Conservation (phyloP, 1,284 basidiomycete species). For the Rhodotorula sp. region DNA sequence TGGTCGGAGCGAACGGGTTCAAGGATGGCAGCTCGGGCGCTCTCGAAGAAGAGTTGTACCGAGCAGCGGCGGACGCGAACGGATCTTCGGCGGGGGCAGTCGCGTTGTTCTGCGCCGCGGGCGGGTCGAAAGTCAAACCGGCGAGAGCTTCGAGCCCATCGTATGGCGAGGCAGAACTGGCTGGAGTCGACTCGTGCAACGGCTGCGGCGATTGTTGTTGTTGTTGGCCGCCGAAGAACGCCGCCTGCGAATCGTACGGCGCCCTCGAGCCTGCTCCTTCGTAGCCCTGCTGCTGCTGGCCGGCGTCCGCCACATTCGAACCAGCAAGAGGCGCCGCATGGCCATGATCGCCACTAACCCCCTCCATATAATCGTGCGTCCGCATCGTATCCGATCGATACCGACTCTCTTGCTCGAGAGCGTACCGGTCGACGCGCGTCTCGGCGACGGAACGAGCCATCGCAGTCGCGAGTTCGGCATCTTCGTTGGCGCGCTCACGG, state of each 20-base stretch:
- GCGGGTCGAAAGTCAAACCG: not conserved
- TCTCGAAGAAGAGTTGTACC: not conserved
- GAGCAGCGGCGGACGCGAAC: not conserved
- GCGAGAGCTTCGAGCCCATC: slow-evolving; percentile 21
- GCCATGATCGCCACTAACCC: not conserved
- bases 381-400: not conserved
- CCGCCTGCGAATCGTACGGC: slow-evolving; percentile 22
- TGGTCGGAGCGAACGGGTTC: slow-evolving; percentile 1
- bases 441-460: slow-evolving; percentile 33
- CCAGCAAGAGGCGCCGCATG: not conserved
- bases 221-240: slow-evolving; percentile 3
- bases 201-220: too few species aligned
- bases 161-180: slow-evolving; percentile 7
- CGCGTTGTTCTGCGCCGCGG: not conserved
- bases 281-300: not conserved
- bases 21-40: not conserved
- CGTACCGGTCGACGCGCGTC: slow-evolving; percentile 21
- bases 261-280: not conserved
- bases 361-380: slow-evolving; percentile 16
- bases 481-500: slow-evolving; percentile 21
- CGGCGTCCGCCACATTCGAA: not conserved
- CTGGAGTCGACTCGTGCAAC: not conserved
- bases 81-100: not conserved
- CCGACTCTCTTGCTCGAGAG: not conserved
- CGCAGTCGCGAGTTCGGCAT: slow-evolving; percentile 27